Evolutionary conservation across 2,329 filamentous ascomycete genomes (phyloP).

Genomic region (Colletotrichum agaves): DNA sequence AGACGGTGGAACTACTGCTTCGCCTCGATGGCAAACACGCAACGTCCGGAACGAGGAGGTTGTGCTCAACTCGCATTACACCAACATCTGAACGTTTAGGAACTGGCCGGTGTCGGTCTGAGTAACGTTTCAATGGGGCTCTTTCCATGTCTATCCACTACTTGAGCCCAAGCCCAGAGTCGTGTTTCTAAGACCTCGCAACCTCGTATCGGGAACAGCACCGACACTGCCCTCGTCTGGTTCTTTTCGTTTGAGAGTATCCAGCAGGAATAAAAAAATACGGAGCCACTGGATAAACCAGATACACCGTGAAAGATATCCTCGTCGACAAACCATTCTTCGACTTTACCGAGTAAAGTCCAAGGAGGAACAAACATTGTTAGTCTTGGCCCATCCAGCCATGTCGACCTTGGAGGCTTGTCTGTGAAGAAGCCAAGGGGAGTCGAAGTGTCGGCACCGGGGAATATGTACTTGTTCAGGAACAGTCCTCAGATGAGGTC

Average conservation of each 20-base stretch:
- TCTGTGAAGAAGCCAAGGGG: slow-evolving; percentile 89
- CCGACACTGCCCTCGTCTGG: too few species aligned
- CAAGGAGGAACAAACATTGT: slow-evolving; percentile 37
- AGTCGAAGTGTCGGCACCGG: slow-evolving; percentile 93
- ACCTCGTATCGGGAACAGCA: background rate
- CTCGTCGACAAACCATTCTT: background rate
- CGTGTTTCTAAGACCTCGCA: too few species aligned
- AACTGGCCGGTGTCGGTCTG: background rate
- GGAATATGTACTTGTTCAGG: slow-evolving; percentile 99
- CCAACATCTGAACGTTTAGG: background rate
- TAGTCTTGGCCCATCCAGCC: slow-evolving; percentile 47
- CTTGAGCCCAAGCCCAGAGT: background rate
- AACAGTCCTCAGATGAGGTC: slow-evolving; percentile 98
- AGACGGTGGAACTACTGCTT: too few species aligned
- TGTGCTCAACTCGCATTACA: background rate
- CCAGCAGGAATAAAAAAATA: too few species aligned
- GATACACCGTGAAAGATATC: background rate
- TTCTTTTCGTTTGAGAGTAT: too few species aligned
- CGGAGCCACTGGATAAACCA: background rate
- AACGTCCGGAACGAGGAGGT: background rate
- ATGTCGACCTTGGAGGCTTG: slow-evolving; percentile 58
- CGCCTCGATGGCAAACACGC: background rate
- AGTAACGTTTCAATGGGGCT: background rate
- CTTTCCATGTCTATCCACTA: background rate
- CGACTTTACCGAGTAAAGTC: slow-evolving; percentile 28